Evolutionary conservation across 2,329 filamentous ascomycete species (phyloP).

Genomic region (Ascochyta lentis): DNA sequence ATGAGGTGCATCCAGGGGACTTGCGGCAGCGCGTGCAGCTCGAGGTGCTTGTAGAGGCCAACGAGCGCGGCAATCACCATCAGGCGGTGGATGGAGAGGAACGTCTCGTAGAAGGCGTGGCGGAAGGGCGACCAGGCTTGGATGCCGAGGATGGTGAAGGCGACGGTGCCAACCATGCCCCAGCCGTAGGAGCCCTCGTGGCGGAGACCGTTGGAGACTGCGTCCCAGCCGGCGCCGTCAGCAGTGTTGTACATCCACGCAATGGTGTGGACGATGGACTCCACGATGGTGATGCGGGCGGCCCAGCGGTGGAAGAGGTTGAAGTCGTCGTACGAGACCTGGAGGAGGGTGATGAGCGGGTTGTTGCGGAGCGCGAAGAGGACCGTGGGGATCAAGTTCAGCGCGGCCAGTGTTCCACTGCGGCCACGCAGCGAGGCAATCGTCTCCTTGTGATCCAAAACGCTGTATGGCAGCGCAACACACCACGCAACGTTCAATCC

Average conservation of each 20-base stretch:
- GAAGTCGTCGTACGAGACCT: slow-evolving; percentile 95
- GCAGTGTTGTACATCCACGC: slow-evolving; percentile 74
- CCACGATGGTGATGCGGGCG: slow-evolving; percentile 73
- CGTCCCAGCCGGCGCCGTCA: slow-evolving; percentile 66
- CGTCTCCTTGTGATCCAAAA: slow-evolving; percentile 60
- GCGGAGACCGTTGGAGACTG: slow-evolving; percentile 62
- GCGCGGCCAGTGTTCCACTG: slow-evolving; percentile 79
- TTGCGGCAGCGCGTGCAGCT: slow-evolving; percentile 70
- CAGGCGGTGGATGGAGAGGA: slow-evolving; percentile 84
- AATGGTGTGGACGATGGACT: slow-evolving; percentile 72
- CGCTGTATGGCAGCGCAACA: slow-evolving; percentile 67
- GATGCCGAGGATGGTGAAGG: slow-evolving; percentile 71
- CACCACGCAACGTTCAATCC: slow-evolving; percentile 79
- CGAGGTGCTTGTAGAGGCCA: slow-evolving; percentile 80
- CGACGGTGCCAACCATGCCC: slow-evolving; percentile 65
- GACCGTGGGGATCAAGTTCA: slow-evolving; percentile 92
- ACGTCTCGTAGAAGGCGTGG: slow-evolving; percentile 97
- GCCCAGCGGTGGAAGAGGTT: slow-evolving; percentile 89
- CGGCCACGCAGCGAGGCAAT: slow-evolving; percentile 85
- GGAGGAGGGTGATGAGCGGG: slow-evolving; percentile 79
- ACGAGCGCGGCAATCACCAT: slow-evolving; percentile 72
- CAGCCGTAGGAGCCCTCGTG: slow-evolving; percentile 69
- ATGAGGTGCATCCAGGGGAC: slow-evolving; percentile 76
- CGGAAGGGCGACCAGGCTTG: slow-evolving; percentile 79
- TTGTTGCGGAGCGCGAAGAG: slow-evolving; percentile 93